Percentiles rank a stretch among this genome's conserved stretches.
Evolutionary conservation across 148 eudicot species (phyloP).

Genomic region (Polygonum maritimum): DNA sequence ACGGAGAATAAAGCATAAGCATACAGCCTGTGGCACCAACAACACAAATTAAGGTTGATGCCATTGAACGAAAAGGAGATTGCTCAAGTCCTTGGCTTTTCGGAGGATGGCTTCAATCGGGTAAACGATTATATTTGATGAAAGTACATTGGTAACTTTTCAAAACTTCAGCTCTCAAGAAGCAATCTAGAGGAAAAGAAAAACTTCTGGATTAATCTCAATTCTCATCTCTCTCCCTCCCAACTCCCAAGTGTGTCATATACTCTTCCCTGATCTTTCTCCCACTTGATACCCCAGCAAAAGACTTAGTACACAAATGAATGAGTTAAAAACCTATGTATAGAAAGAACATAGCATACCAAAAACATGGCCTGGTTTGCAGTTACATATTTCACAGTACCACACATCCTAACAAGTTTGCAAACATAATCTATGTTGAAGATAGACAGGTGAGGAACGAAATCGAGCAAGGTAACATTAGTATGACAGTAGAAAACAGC

Average conservation of each 20-base stretch:
- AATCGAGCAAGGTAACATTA: not conserved
- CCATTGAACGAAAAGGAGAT: slow-evolving; percentile 41
- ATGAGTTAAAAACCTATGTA: not conserved
- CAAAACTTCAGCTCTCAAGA: no score
- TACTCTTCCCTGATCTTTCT: not conserved
- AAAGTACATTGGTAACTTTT: no score
- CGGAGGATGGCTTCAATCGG: no score
- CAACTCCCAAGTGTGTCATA: no score
- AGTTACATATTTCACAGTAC: slow-evolving; percentile 97
- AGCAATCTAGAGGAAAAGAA: no score
- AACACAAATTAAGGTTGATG: slow-evolving; percentile 11
- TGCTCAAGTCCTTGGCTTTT: no score
- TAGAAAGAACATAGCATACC: slow-evolving; percentile 37
- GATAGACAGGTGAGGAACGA: not conserved
- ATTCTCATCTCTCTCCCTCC: no score
- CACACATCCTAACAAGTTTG: slow-evolving; percentile 66
- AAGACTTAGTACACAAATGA: not conserved
- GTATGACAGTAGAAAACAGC: not conserved
- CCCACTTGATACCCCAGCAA: not conserved
- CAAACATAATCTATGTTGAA: not conserved
- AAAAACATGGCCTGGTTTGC: slow-evolving; percentile 96
- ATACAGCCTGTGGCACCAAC: slow-evolving; percentile 73
- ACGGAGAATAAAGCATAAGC: not conserved
- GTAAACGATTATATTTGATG: no score
- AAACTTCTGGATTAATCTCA: no score